These are phyloP conservation scores for Daucus carota DNA, from an alignment of 129 eudicot genomes.

Conservation along the genomic window DNA sequence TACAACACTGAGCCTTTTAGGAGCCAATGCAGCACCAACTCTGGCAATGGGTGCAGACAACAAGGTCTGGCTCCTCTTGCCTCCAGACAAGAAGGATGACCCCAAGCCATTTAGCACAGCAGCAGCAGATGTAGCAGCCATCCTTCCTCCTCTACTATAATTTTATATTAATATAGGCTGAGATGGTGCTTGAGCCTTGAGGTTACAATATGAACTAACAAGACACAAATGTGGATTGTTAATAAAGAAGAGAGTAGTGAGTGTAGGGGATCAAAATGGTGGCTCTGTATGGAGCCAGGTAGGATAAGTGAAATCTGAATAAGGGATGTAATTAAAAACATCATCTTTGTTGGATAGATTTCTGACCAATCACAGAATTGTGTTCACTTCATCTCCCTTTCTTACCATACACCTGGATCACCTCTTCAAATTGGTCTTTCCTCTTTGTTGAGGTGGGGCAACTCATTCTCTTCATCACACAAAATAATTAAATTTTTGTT, in stretches of 20 bases:
- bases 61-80: conserved; percentile 44
- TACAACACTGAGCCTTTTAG: conserved; percentile 43
- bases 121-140: conserved; percentile 68
- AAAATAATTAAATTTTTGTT: background rate
- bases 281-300: conserved; percentile 41
- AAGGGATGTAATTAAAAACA: conserved; percentile 20
- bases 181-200: background rate
- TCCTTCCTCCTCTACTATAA: conserved; percentile 9
- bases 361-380: conserved; percentile 48
- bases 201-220: background rate
- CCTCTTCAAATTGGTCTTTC: background rate
- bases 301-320: conserved; percentile 55
- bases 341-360: conserved; percentile 52
- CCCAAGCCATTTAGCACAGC: conserved; percentile 71
- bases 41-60: conserved; percentile 32
- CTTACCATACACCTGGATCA: conserved; percentile 39
- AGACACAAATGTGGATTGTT: conserved; percentile 13
- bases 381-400: conserved; percentile 12
- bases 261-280: conserved; percentile 26
- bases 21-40: conserved; percentile 24
- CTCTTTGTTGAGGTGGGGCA: background rate
- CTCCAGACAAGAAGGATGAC: conserved; percentile 73
- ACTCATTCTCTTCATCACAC: background rate
- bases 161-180: background rate
- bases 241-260: conserved; percentile 19